phyloP scores from a whole-genome alignment of 2,329 filamentous ascomycete genomes.

The Exophiala oligosperma region DNA sequence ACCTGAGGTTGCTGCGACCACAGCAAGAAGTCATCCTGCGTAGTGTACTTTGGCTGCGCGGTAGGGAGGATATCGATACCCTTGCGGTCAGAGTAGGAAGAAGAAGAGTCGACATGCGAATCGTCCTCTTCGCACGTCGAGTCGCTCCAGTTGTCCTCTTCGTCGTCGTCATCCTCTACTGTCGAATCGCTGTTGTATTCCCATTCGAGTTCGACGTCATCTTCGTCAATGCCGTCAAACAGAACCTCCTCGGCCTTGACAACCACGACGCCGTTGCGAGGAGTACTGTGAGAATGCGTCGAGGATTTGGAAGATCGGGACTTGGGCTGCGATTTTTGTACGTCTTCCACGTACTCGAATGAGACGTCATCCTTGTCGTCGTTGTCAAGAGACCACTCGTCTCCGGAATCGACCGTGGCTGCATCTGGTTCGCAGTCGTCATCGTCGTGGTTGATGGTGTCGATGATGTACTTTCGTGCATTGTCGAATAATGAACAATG shows the following conservation, averaged over 20 bases:
- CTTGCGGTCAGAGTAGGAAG: constrained; percentile 1
- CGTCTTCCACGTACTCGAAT: constrained; percentile 5
- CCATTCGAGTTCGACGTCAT: neutral
- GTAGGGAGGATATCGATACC: neutral
- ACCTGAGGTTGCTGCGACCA: constrained; percentile 24
- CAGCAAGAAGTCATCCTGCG: constrained; percentile 11
- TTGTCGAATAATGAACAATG: constrained; percentile 21
- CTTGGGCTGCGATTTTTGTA: neutral
- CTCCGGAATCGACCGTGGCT: neutral
- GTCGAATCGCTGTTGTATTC: constrained; percentile 15
- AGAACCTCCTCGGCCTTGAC: neutral
- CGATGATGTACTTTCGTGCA: constrained; percentile 15
- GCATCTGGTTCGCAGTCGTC: neutral
- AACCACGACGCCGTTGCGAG: neutral
- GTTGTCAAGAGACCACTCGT: neutral
- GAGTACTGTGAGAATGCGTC: neutral
- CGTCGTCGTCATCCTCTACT: constrained; percentile 7
- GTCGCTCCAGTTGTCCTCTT: constrained; percentile 17
- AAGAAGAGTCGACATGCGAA: neutral
- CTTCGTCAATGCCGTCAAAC: neutral
- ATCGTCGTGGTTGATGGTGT: constrained; percentile 9
- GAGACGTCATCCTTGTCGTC: constrained; percentile 5
- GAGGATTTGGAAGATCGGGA: neutral
- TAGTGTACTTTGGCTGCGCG: neutral
- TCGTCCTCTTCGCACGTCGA: constrained; percentile 15